A percentile compares a stretch with the other conserved stretches of the same genome.
These are phyloP conservation scores for Backusella morwellensis DNA, from an alignment of 192 early-diverging fungal species.

Conservation along the genomic window DNA sequence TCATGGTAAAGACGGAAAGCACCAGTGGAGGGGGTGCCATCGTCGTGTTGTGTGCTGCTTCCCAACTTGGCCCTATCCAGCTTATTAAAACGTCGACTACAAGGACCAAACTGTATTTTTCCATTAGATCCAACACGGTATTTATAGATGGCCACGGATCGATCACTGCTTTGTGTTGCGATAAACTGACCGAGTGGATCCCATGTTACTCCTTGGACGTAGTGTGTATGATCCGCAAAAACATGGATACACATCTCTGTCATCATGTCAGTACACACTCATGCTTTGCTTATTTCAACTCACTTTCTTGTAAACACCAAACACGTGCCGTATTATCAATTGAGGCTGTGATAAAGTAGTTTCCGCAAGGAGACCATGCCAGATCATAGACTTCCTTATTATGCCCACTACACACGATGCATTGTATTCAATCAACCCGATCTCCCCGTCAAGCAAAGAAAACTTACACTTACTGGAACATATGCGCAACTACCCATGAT, in stretches of 20 bases:
- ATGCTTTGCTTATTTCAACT: background rate
- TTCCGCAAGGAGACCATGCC: conserved; percentile 89
- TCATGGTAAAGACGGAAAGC: conserved; percentile 69
- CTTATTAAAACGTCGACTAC: conserved; percentile 11
- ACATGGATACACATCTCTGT: conserved; percentile 71
- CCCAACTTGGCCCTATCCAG: conserved; percentile 12
- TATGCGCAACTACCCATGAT: conserved; percentile 67
- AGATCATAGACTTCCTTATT: conserved; percentile 88
- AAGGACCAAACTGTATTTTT: conserved; percentile 14
- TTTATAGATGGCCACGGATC: conserved; percentile 45
- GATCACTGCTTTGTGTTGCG: conserved; percentile 90
- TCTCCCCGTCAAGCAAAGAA: background rate
- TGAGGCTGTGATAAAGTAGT: conserved; percentile 78
- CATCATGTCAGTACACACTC: no score
- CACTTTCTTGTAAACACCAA: conserved; percentile 77
- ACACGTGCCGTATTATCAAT: conserved; percentile 87
- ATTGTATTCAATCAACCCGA: no score
- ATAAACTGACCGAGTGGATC: conserved; percentile 87
- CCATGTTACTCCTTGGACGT: conserved; percentile 98
- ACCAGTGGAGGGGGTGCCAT: conserved; percentile 12
- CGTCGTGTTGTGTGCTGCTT: background rate
- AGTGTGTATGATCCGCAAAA: conserved; percentile 81
- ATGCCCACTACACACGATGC: conserved; percentile 51
- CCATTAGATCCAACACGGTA: conserved; percentile 10
- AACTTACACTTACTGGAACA: conserved; percentile 56